Base-by-base conservation (phyloP, 1,284 basidiomycete genomes). In the Ceratobasidium theobromae region DNA sequence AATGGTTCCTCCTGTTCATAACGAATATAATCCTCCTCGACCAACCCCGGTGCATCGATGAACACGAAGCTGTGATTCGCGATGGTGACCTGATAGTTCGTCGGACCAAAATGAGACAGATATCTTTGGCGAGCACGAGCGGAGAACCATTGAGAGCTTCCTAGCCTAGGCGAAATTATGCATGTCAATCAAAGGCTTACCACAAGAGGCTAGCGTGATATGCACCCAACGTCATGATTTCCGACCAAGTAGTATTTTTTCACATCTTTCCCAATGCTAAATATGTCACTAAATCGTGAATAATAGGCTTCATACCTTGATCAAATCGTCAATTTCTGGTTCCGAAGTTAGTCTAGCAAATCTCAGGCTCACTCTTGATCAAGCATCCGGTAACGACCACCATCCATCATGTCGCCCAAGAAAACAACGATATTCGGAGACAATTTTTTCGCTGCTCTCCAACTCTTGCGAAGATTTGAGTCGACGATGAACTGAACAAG, bases 171-270 rank as follows among this genome's bases (percentile, higher is more conserved):
- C 46, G 62, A 65, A 27, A 48, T 30, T 65, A 45, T 52, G 71
- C 53, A 35, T 18, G 11, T 66, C 46, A 40, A 53, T 69, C 25
- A 72, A 66, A 33, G 53, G 55, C 35, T 51, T 40, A 32, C 40
- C 40, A 11, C 18, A 5, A 45, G 66, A 55, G 45, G 43, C 18
- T 6, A 45, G 43, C 9, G 6, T n/a, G 18, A 41, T 16, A 74
- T 81, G 67, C 69, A 89, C 83, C 87, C 89, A 48, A 95, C 80
- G 72, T 95, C 93, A 73, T 91, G 88, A 72, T 95, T 95, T 11
- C 93, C 93, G 0, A 91, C 88, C n/a, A 94, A 76, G 72, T 86
- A 88, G 75, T 87, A 84, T 28, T 82, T 79, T 0, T 81, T 78
- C 0, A 80, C 76, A 0, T 67, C 55, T 0, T 70, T 28, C 3